Evolutionary conservation across 352 stramenopile species (phyloP).

Genomic region (Halophytophthora batemanensis): DNA sequence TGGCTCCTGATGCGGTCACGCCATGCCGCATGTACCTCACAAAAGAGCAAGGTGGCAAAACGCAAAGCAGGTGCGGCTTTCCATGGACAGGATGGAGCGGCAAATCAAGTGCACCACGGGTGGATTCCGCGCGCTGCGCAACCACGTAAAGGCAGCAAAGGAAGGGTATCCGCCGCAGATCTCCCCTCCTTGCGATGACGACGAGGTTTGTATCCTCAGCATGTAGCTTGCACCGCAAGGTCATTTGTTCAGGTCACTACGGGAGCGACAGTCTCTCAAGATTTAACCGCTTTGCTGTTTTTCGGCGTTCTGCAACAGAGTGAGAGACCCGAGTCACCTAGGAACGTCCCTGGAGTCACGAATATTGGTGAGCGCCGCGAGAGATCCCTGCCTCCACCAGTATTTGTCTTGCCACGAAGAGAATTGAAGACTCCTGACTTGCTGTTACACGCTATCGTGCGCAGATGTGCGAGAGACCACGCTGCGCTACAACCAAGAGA

Average conservation of each 20-base stretch:
- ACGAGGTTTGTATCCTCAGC: not conserved
- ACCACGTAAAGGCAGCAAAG: constrained; percentile 36
- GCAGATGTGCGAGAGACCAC: constrained; percentile 3
- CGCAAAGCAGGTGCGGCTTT: no score
- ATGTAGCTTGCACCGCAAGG: not conserved
- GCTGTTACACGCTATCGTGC: not conserved
- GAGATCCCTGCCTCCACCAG: not conserved
- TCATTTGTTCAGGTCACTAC: not conserved
- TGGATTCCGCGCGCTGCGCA: constrained; percentile 39
- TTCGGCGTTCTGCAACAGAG: not conserved
- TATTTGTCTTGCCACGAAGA: no score
- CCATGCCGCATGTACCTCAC: no score
- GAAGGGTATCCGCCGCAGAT: not conserved
- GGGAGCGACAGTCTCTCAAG: no score
- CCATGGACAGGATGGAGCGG: no score
- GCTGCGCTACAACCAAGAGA: constrained; percentile 24
- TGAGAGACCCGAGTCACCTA: constrained; percentile 7
- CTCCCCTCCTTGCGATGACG: not conserved
- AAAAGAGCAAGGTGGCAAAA: no score
- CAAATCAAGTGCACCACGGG: constrained; percentile 22
- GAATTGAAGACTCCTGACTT: not conserved
- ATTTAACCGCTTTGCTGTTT: not conserved
- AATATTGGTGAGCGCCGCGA: constrained; percentile 5
- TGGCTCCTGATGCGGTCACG: no score
- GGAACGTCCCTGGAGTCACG: not conserved